Base-by-base conservation (phyloP, 2,329 filamentous ascomycete genomes). In the Beauveria sp. region DNA sequence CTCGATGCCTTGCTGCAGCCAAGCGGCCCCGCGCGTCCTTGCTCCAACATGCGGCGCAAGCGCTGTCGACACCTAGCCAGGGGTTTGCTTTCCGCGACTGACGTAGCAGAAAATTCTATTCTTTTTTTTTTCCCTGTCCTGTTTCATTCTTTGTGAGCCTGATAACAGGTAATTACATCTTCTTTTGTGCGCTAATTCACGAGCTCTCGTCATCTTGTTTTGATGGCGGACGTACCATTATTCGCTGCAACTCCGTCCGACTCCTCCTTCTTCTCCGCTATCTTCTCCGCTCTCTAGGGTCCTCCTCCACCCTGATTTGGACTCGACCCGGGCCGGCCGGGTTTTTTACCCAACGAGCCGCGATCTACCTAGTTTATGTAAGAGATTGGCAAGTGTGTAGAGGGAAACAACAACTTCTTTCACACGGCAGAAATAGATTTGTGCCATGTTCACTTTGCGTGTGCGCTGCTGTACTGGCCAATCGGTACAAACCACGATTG, bases 1-100 rank as follows among this genome's bases (percentile, higher is more conserved):
- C 53, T 56, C 42, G 42, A 56, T 58, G 55, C 28, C 24, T 3
- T 50, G 8, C 55, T 58, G 55, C 55, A 58, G 28, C 55, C 55
- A 58, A 50, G 55, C 43, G 26, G 26, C 26, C 26, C 26, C 26
- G 8, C 22, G 26, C 18, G 9, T n/a, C 26, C 49, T 3, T 22
- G 22, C 22, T 22, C 22, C 22, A 22, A 22, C 22, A 18, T 53
- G 51, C 51, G 12, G 51, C 22, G 42, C 28, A 16, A 51, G 7
- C 18, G 28, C 16, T 50, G 52, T 22, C 30, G 52, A 12, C 40
- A 24, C 50, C 34, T 18, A 26, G 30, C 50, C 51, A 53, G 51
- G 51, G 50, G 50, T 22, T 24, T 28, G 22, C 26, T 28, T 28
- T 8, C 26, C 20, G 50, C 16, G n/a, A 40, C 12, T 18, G 22